Evolutionary conservation across 805 yeast species (phyloP), one percentile per base, ranked within the genome.

Genomic region (Yarrowia keelungensis): DNA sequence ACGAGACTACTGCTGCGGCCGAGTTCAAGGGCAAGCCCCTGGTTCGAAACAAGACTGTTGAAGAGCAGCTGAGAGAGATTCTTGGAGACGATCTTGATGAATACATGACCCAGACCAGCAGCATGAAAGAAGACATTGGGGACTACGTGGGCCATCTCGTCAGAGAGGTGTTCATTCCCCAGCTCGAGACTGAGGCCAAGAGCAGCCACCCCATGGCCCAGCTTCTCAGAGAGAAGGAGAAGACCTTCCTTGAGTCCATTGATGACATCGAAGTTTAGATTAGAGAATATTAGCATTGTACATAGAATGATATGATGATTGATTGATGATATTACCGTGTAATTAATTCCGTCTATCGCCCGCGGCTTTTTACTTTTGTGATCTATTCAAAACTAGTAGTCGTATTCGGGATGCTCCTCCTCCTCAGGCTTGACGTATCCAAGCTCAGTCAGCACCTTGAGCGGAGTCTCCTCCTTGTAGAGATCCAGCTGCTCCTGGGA

Each of bases 371-470:
- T 43, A 32, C 56, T 51, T 51, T 51, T 51, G 56, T 51, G 56
- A 36, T 42, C 38, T 45, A 41, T 51, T 43, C 35, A 45, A 42
- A 43, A 42, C 45, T 70, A 70, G 39, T 71, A 64, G 32, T 72
- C 73, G 15, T 61, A 70, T 46, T 73, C 74, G 10, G 67, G 69
- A 39, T 67, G 71, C 36, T 75, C 77, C 41, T 71, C 71, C 35
- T 71, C 71, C 19, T 45, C 67, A 4, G 61, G 65, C 47, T 62
- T 62, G 1, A 89, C 87, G 76, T 88, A 88, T 0, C 95, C 94
- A 73, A 89, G 84, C 50, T 82, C 84, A n/a, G 80, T 75, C 71
- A 91, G 79, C n/a, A 90, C 79, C 2, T 86, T 82, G 16, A 76
- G 71, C 26, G 79, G 78, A 8, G 77, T 76, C 15, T 79, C 77